Base-by-base conservation (phyloP, 2,329 filamentous ascomycete genomes). In the Dryadomyces sulphureus region DNA sequence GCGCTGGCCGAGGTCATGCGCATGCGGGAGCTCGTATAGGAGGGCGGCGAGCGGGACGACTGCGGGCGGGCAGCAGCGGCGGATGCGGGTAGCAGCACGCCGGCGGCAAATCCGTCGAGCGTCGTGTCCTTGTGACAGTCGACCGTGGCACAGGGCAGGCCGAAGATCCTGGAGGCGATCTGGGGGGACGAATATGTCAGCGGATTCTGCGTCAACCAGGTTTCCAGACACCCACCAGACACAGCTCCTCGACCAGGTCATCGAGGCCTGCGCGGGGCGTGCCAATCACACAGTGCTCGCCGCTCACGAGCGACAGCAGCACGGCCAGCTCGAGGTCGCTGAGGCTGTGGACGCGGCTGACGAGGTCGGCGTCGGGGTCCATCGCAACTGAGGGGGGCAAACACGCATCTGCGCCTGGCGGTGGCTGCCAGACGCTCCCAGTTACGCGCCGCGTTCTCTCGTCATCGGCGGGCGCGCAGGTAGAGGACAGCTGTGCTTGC, bases 281-380 rank as follows among this genome's bases (percentile, higher is more conserved):
- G 62, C 87, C 82, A 57, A 96, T 78, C 55, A 96, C 79, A 65
- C 87, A 94, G 62, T 96, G 89, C 61, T 94, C 84, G 53, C 81
- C 75, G 49, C 81, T 79, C 51, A 88, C 72, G 44, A 96, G 74
- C 58, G 83, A 89, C 43, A 95, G 75, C 36, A 96, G 72, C 14
- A 84, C 67, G 21, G 90, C 92, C 49, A 96, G 76, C 64, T 95
- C 89, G 36, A 95, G 72, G 65, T 95, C 89, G 57, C 81, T 84
- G 52, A 96, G 70, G 54, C 77, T 73, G 57, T 89, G 83, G 55
- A 93, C 75, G 61, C 81, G 82, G 52, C 75, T 69, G 50, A 81
- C 66, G 51, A 88, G 69, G 47, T 65, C 62, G 57, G 73, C 68
- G 65, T 38, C 32, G 34, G 35, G 17, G 17, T 25, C 35, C 35